These are phyloP conservation scores for Suillus placidus DNA, from an alignment of 768 basidiomycete genomes.

Conservation along the genomic window DNA sequence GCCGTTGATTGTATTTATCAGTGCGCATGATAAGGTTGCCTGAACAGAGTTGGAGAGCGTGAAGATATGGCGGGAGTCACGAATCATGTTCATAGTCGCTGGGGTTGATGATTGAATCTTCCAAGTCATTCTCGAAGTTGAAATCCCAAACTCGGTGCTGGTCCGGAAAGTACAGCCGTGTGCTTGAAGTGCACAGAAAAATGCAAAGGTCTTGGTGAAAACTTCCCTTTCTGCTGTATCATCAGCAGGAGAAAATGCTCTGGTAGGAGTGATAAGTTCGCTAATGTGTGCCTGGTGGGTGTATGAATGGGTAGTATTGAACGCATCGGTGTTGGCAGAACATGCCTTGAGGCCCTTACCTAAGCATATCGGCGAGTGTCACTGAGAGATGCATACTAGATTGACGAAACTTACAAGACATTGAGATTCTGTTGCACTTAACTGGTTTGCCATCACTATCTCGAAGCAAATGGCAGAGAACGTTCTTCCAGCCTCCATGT, in stretches of 20 bases:
- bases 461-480: neutral
- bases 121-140: neutral
- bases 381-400: neutral
- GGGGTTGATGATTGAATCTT: neutral
- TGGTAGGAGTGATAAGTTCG: neutral
- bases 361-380: neutral
- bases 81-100: neutral
- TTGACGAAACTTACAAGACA: neutral
- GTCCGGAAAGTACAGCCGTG: neutral
- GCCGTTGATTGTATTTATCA: neutral
- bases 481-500: neutral
- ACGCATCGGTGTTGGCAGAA: neutral
- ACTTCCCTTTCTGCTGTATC: neutral
- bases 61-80: neutral
- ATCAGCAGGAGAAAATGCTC: neutral
- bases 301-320: neutral
- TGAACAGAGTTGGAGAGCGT: neutral
- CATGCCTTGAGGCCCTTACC: neutral
- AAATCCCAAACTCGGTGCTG: neutral
- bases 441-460: neutral
- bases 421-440: neutral
- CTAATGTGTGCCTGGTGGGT: neutral
- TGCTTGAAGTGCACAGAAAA: neutral
- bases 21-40: neutral
- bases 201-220: neutral